These are phyloP conservation scores for Erodium trifolium DNA, from an alignment of 441 rosid species.

Conservation along the genomic window DNA sequence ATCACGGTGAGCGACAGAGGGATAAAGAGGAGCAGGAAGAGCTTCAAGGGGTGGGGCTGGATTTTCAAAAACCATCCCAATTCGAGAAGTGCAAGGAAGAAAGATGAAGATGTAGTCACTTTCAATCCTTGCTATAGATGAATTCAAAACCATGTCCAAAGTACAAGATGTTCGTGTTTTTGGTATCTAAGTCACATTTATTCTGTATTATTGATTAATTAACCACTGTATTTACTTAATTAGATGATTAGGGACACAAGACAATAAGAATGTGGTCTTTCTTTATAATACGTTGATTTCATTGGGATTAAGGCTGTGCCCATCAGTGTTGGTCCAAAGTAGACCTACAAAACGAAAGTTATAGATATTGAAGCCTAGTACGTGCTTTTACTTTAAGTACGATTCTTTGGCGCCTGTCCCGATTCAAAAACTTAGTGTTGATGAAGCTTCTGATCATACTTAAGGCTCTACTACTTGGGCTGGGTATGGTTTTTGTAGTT, in stretches of 20 bases:
- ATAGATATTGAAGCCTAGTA: background rate
- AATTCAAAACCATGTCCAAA: background rate
- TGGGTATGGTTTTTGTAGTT: background rate
- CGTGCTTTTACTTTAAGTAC: background rate
- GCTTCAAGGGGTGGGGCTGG: conserved; percentile 96
- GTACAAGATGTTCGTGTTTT: background rate
- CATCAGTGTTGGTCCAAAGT: background rate
- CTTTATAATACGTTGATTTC: background rate
- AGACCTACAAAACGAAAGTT: background rate
- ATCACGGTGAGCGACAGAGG: conserved; percentile 52
- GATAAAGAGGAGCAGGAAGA: conserved; percentile 65
- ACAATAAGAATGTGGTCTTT: too few species aligned
- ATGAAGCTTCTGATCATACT: background rate
- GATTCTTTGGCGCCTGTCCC: background rate
- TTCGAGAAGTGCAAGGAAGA: conserved; percentile 31
- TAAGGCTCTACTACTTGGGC: background rate
- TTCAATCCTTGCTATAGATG: conserved; percentile 17
- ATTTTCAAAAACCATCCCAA: conserved; percentile 59
- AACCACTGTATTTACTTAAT: background rate
- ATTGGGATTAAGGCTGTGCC: background rate
- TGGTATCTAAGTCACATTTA: background rate
- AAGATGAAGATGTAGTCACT: conserved; percentile 28
- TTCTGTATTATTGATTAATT: background rate
- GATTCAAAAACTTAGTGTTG: background rate
- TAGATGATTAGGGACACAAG: too few species aligned